Evolutionary conservation across 306 rosid species (phyloP).

Genomic region (Citrullus colocynthis): DNA sequence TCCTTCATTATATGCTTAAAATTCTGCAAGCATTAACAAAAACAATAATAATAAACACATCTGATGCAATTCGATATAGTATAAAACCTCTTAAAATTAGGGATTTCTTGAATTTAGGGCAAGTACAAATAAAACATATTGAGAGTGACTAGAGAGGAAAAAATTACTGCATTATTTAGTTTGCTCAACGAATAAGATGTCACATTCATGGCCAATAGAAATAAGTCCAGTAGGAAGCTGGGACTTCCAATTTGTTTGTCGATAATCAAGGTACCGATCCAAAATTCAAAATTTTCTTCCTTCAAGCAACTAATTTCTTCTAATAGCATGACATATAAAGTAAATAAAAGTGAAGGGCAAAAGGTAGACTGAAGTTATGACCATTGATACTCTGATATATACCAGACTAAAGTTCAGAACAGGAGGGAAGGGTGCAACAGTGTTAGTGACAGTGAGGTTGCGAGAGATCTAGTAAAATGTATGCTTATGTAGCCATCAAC

Average conservation of each 20-base stretch:
- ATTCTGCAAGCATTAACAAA: conserved; percentile 38
- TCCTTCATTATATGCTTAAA: conserved; percentile 95
- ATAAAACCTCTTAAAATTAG: neutral
- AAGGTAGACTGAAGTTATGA: neutral
- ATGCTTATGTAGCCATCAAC: neutral
- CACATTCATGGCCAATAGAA: neutral
- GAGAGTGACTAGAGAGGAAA: neutral
- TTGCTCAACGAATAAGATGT: neutral
- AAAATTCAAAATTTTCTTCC: neutral
- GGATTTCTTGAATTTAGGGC: neutral
- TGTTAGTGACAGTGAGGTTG: neutral
- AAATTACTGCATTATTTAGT: neutral
- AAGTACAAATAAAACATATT: neutral
- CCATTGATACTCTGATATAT: neutral
- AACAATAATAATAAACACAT: neutral
- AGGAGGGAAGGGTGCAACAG: neutral
- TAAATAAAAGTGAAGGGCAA: neutral
- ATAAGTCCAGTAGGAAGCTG: neutral
- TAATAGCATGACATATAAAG: neutral
- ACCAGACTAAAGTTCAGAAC: neutral
- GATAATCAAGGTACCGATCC: neutral
- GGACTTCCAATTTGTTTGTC: neutral
- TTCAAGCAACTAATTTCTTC: neutral
- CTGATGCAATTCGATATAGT: neutral
- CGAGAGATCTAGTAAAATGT: neutral